Evolutionary conservation across 2,329 filamentous ascomycete species (phyloP), one percentile per base, ranked within the genome.

Genomic region (Botrytis galanthina): DNA sequence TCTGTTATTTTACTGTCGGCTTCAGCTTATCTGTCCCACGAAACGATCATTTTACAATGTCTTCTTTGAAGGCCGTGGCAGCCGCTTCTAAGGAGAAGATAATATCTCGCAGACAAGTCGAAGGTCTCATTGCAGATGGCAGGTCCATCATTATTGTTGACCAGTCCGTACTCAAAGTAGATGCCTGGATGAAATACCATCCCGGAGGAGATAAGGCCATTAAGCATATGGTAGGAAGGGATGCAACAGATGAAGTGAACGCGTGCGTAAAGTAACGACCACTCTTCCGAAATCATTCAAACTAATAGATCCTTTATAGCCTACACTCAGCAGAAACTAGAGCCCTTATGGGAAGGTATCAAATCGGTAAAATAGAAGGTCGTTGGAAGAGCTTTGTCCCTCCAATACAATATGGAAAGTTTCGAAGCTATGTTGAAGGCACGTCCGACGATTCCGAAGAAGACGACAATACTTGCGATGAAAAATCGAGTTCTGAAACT

Each of bases 231-330:
- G 89, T 98, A 75, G 94, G 94, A 75, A 90, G 92, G 83, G 94
- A 97, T 88, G 95, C 94, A 69, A 98, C 95, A 18, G 95, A 98
- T 82, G 96, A 98, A 83, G 91, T 98, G 75, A 93, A 92, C 82
- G 93, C 91, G 93, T 98, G 87, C 69, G 91, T 86, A 63, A 46
- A 68, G 37, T 29, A 64, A 14, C 51, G 26, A 22, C 29, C 22
- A 57, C 39, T 46, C 26, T 39, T 16, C 37, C 26, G 32, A 20
- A 42, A 26, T 42, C 18, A 57, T 37, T 22, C 14, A 39, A 44
- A 61, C 72, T 72, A 48, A 73, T 29, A 61, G 35, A n/a, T 70
- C 20, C 71, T 73, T 67, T 68, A 20, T 78, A 97, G 94, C 59
- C 86, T 98, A 46, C 96, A 99, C 82, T 98, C 95, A 1, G 78